Base-by-base conservation (phyloP, 2,329 filamentous ascomycete genomes). In the Sclerotinia glacialis region DNA sequence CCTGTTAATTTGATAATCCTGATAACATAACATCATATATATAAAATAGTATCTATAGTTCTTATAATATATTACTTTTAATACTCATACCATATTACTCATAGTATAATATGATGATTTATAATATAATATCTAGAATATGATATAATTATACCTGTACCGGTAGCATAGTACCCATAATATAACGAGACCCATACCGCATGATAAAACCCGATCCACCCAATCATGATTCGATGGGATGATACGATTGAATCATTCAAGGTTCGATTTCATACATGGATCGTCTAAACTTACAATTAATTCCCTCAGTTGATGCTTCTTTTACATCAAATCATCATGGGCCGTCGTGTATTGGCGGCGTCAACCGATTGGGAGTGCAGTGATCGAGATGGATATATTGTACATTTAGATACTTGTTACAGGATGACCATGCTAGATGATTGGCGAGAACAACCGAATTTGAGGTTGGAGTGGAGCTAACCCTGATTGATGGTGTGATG, bases 381-480 rank as follows among this genome's bases (percentile, higher is more conserved):
- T n/a, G n/a, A n/a, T n/a, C n/a, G n/a, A n/a, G n/a, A 40, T 40
- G 18, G 34, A 47, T 37, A 37, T 37, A 9, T 8, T 9, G 34
- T 2, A 37, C 11, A 37, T 37, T 11, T 12, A 37, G 34, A 37
- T 40, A 37, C 31, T 55, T 56, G 53, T n/a, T n/a, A n/a, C n/a
- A n/a, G 53, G 23, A 26, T 56, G 53, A 42, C n/a, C 21, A 21
- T 23, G 55, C 5, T 47, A 14, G 56, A 34, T 47, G 42, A 34
- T 59, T 47, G 28, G 21, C 12, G 26, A 47, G 21, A 34, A 9
- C 2, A 46, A 8, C 23, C n/a, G 8, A 31, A 9, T 42, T 46
- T 46, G 37, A 3, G 66, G 65, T n/a, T 71, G 60, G 56, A 67
- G 65, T 62, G 66, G 58, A 53, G 66, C 68, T 59, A 65, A 62